Conservation (phyloP, 257 asterid genomes). For the Solanum piurae region DNA sequence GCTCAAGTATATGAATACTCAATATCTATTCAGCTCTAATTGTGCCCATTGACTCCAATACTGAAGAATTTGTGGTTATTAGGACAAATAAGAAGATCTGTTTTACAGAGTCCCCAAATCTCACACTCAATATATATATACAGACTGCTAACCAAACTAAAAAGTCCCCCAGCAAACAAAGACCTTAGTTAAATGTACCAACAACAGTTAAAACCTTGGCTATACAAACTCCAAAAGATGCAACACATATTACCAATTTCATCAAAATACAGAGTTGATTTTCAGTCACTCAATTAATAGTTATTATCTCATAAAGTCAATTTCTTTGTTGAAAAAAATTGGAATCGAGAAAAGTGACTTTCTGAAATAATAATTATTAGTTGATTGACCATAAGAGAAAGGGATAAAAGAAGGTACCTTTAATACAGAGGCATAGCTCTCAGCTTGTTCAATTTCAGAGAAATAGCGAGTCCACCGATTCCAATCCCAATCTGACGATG, state of each 20-base stretch:
- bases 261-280: not conserved
- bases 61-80: not conserved
- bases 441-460: conserved; percentile 82
- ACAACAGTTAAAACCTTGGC: not conserved
- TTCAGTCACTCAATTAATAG: not conserved
- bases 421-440: conserved; percentile 63
- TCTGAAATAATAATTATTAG: not conserved
- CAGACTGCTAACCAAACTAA: not conserved
- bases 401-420: conserved; percentile 31
- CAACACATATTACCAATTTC: not conserved
- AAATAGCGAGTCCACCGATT: conserved; percentile 78
- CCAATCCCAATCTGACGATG: conserved; percentile 73
- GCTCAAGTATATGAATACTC: not conserved
- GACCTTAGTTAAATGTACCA: not conserved
- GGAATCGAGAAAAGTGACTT: not conserved
- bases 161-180: not conserved
- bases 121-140: not conserved
- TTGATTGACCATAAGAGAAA: not conserved
- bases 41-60: not conserved
- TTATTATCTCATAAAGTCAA: not conserved
- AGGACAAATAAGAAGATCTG: not conserved
- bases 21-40: not conserved
- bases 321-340: not conserved
- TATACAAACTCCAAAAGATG: not conserved
- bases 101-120: not conserved